phyloP scores from a whole-genome alignment of 1,284 basidiomycete genomes.

The Puccinia sorghi region DNA sequence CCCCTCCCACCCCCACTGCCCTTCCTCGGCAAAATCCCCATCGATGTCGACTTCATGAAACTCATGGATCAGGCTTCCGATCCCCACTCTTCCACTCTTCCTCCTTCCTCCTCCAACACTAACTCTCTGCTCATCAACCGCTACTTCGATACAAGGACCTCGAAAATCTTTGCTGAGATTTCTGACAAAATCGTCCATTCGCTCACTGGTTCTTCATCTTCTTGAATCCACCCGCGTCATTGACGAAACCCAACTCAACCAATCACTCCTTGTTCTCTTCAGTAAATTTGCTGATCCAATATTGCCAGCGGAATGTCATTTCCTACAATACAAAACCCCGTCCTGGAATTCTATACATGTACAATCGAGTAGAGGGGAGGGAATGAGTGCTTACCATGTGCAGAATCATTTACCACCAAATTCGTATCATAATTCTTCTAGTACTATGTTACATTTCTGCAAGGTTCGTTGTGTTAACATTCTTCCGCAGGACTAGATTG shows the following conservation, averaged over 20 bases:
- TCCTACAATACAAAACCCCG: too few species aligned
- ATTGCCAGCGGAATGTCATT: too few species aligned
- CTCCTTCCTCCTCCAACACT: neutral
- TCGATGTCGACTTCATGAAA: slow-evolving; percentile 87
- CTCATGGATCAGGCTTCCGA: slow-evolving; percentile 72
- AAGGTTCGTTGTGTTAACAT: too few species aligned
- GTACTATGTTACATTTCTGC: too few species aligned
- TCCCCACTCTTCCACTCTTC: neutral
- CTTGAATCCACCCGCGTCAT: neutral
- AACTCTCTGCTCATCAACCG: slow-evolving; percentile 6
- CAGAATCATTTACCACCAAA: too few species aligned
- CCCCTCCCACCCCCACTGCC: slow-evolving; percentile 61
- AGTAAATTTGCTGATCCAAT: neutral
- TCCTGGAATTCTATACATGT: too few species aligned
- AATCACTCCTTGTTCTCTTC: neutral
- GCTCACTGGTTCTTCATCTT: neutral
- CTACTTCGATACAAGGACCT: slow-evolving; percentile 6
- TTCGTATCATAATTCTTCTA: too few species aligned
- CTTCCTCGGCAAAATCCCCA: slow-evolving; percentile 87
- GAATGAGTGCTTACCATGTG: too few species aligned
- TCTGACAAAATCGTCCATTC: slow-evolving; percentile 4
- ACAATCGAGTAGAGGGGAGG: too few species aligned
- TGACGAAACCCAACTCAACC: neutral
- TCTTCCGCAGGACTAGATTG: too few species aligned
- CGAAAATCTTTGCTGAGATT: slow-evolving; percentile 6